phyloP scores from a whole-genome alignment of 2,329 filamentous ascomycete genomes.

The Hortaea sp. region DNA sequence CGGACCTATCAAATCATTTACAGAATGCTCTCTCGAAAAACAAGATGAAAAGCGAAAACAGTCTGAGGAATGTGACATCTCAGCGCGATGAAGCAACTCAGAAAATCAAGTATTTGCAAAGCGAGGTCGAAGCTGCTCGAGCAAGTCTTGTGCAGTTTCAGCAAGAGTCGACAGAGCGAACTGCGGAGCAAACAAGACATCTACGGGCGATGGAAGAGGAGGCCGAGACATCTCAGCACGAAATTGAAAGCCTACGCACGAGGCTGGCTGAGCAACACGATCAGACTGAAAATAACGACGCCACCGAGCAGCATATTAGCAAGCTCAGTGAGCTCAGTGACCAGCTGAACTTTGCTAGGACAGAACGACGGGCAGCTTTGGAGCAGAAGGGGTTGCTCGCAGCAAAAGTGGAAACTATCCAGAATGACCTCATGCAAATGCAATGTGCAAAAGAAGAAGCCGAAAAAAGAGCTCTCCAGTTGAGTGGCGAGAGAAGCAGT shows the following conservation, averaged over 20 bases:
- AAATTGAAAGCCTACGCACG: not conserved
- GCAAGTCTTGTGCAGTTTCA: conserved; percentile 2
- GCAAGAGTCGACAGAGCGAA: not conserved
- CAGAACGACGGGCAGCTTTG: not conserved
- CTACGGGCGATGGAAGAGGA: not conserved
- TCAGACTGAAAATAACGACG: not conserved
- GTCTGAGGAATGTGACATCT: conserved; percentile 4
- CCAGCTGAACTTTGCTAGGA: no score
- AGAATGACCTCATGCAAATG: not conserved
- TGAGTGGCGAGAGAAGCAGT: not conserved
- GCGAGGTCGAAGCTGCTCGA: conserved; percentile 1
- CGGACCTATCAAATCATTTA: conserved; percentile 2
- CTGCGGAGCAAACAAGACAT: not conserved
- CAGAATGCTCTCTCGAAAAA: not conserved
- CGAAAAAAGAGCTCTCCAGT: not conserved
- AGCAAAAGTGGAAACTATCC: conserved; percentile 3
- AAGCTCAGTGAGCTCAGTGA: not conserved
- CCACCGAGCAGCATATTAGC: not conserved
- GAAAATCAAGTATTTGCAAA: conserved; percentile 1
- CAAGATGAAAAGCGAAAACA: conserved; percentile 8
- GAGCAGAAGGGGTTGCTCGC: conserved; percentile 1
- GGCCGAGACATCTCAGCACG: not conserved
- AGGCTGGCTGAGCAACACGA: not conserved
- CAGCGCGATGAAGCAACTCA: conserved; percentile 4
- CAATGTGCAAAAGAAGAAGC: not conserved